Conservation (phyloP, 176 grass and related monocot genomes). For the Cenchrus fungigraminus region DNA sequence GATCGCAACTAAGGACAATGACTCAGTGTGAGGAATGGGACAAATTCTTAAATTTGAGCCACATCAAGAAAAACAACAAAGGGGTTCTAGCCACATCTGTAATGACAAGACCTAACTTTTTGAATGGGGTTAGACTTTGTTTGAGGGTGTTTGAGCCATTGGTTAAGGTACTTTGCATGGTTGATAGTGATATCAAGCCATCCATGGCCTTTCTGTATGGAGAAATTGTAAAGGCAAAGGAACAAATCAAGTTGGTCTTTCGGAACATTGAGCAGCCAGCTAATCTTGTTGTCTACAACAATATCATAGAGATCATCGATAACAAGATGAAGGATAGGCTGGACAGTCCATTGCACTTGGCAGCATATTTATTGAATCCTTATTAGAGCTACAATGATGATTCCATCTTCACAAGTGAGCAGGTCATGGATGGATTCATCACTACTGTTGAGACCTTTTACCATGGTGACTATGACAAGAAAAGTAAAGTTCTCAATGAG, state of each 20-base stretch:
- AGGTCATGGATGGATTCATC: background rate
- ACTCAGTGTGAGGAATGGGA: background rate
- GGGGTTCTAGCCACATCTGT: background rate
- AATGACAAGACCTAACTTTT: background rate
- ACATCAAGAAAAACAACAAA: background rate
- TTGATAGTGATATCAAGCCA: background rate
- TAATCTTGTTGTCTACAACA: background rate
- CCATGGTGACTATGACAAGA: background rate
- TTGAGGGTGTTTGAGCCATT: background rate
- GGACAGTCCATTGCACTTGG: background rate
- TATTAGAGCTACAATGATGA: background rate
- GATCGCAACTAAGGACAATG: background rate
- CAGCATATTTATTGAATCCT: background rate
- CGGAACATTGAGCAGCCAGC: background rate
- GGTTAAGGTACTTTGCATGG: constrained; percentile 1
- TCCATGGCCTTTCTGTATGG: background rate
- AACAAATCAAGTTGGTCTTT: background rate
- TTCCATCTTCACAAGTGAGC: background rate
- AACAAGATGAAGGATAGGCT: background rate
- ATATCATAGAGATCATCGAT: background rate
- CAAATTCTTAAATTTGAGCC: background rate
- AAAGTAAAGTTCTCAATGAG: no score
- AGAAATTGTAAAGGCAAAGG: background rate
- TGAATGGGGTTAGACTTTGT: background rate
- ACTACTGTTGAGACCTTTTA: no score